Conservation (phyloP, 768 basidiomycete species). For the Scleroderma bovista region DNA sequence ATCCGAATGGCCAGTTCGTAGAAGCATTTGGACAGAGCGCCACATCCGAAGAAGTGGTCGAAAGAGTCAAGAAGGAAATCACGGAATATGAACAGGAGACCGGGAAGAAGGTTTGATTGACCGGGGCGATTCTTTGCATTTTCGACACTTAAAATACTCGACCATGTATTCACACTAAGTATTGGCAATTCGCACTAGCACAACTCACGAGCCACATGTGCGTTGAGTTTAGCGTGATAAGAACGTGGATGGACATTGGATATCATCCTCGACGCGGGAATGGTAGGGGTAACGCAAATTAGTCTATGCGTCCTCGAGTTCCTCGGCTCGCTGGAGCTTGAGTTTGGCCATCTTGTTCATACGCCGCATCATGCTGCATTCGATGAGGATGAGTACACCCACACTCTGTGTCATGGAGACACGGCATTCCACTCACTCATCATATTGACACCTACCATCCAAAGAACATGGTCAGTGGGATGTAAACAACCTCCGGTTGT, state of each 20-base stretch:
- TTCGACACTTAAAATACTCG: slow-evolving; percentile 1
- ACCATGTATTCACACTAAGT: slow-evolving; percentile 8
- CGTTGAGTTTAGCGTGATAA: too few relatives aligned
- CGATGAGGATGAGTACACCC: not conserved
- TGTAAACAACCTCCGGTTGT: not conserved
- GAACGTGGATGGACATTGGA: not conserved
- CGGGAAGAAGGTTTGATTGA: slow-evolving; percentile 23
- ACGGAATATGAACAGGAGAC: slow-evolving; percentile 35
- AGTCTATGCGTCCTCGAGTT: slow-evolving; percentile 27
- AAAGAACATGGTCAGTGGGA: not conserved
- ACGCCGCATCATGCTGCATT: slow-evolving; percentile 70
- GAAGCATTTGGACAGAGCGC: slow-evolving; percentile 93
- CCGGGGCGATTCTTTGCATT: not conserved
- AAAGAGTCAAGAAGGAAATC: slow-evolving; percentile 52
- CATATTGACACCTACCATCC: slow-evolving; percentile 80
- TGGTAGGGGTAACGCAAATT: slow-evolving; percentile 8
- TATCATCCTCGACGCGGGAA: slow-evolving; percentile 2
- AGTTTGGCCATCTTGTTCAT: slow-evolving; percentile 81
- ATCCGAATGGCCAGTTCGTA: slow-evolving; percentile 88
- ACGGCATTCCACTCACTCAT: slow-evolving; percentile 60
- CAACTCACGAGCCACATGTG: slow-evolving; percentile 5
- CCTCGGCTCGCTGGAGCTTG: slow-evolving; percentile 45
- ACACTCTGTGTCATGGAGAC: not conserved
- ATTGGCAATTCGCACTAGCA: slow-evolving; percentile 1
- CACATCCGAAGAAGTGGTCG: slow-evolving; percentile 60